Percentiles rank a stretch among this genome's conserved stretches.
Conservation (phyloP, 1,139 yeast species). For the Taphrina pruni region DNA sequence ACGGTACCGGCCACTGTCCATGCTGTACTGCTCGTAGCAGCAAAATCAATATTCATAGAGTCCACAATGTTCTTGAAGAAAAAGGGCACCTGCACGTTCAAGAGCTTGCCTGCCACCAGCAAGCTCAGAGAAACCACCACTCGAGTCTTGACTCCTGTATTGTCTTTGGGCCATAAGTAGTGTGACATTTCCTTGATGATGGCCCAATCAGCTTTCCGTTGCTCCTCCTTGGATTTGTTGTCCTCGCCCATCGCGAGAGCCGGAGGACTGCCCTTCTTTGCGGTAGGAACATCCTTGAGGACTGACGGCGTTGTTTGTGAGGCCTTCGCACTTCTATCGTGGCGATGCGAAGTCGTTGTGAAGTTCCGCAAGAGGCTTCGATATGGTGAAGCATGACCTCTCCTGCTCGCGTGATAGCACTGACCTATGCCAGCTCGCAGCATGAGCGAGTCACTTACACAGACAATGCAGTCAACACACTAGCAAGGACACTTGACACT, state of each 20-base stretch:
- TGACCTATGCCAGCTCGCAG: constrained; percentile 6
- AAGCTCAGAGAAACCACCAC: constrained; percentile 76
- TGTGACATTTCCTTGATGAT: constrained; percentile 48
- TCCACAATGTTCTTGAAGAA: constrained; percentile 88
- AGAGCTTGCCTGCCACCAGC: constrained; percentile 72
- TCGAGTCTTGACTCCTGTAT: constrained; percentile 70
- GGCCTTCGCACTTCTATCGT: not conserved
- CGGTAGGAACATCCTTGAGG: not conserved
- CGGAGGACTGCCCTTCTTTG: constrained; percentile 2
- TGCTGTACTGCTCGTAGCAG: constrained; percentile 62
- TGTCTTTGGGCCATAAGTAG: constrained; percentile 87
- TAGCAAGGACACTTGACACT: not conserved
- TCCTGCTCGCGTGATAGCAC: not conserved
- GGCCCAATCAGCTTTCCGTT: constrained; percentile 38
- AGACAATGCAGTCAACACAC: not conserved
- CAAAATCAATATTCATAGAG: constrained; percentile 91
- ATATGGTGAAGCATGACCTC: not conserved
- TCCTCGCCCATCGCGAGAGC: constrained; percentile 15
- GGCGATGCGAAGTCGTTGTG: not conserved
- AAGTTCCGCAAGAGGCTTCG: not conserved
- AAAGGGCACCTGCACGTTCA: constrained; percentile 95
- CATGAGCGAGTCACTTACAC: not conserved
- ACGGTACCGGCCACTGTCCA: constrained; percentile 72
- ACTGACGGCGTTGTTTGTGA: not conserved
- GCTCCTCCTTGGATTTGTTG: constrained; percentile 32